Evolutionary conservation across 805 yeast species (phyloP).

Genomic region (Yarrowia sp.): DNA sequence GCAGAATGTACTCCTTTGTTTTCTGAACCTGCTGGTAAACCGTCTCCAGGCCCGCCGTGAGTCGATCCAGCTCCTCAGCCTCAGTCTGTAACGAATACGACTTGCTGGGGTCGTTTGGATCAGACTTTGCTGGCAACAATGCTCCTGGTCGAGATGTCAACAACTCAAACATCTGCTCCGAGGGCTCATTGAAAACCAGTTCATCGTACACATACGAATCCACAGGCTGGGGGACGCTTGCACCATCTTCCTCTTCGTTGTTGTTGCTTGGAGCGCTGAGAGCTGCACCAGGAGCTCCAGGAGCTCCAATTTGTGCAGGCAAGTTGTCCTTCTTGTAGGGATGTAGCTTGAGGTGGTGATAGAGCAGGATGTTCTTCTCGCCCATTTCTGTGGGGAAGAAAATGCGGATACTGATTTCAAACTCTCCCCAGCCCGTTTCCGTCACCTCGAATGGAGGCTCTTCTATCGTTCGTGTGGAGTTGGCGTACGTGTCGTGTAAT

Average conservation of each 20-base stretch:
- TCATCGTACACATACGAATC: slow-evolving; percentile 77
- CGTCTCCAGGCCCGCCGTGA: slow-evolving; percentile 47
- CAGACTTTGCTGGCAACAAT: slow-evolving; percentile 37
- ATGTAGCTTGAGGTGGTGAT: slow-evolving; percentile 88
- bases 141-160: slow-evolving; percentile 53
- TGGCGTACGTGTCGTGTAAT: slow-evolving; percentile 89
- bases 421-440: slow-evolving; percentile 99
- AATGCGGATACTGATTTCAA: slow-evolving; percentile 84
- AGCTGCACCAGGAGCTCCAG: neutral
- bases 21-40: slow-evolving; percentile 48
- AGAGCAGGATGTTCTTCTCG: slow-evolving; percentile 81
- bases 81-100: slow-evolving; percentile 52
- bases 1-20: slow-evolving; percentile 42
- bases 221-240: slow-evolving; percentile 44
- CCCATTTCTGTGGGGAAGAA: slow-evolving; percentile 83
- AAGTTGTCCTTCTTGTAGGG: slow-evolving; percentile 54
- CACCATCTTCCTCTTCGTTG: slow-evolving; percentile 7
- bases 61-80: slow-evolving; percentile 59
- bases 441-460: slow-evolving; percentile 91
- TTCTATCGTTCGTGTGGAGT: slow-evolving; percentile 81
- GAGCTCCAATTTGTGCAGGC: slow-evolving; percentile 20
- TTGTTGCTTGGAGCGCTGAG: neutral
- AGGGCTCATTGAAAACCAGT: slow-evolving; percentile 91
- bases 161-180: slow-evolving; percentile 78
- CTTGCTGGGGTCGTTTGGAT: slow-evolving; percentile 36